These are phyloP conservation scores for Jacaranda copaia DNA, from an alignment of 257 asterid genomes.

Conservation along the genomic window DNA sequence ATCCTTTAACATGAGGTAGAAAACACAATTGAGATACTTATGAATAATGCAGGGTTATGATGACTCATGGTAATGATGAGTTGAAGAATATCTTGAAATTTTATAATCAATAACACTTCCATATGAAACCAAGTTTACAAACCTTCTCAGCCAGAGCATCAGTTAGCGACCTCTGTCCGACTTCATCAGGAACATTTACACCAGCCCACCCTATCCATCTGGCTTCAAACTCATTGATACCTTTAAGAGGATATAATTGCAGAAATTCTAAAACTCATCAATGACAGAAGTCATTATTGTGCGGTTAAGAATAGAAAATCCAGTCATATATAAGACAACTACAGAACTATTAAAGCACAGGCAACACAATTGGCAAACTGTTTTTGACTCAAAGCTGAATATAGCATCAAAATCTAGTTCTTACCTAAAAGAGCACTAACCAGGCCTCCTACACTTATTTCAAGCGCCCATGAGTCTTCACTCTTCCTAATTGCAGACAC, in stretches of 20 bases:
- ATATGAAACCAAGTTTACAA: slow-evolving; percentile 17
- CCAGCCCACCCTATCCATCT: slow-evolving; percentile 99
- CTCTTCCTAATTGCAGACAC: slow-evolving; percentile 82
- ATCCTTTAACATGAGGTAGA: not conserved
- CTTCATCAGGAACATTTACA: slow-evolving; percentile 88
- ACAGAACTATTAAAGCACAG: not conserved
- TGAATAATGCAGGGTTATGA: not conserved
- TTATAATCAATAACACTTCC: slow-evolving; percentile 22
- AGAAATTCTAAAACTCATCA: slow-evolving; percentile 10
- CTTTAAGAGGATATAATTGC: slow-evolving; percentile 48
- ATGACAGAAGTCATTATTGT: slow-evolving; percentile 11
- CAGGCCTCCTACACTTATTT: slow-evolving; percentile 85
- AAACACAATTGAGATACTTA: slow-evolving; percentile 14
- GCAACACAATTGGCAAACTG: slow-evolving; percentile 5
- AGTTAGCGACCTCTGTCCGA: slow-evolving; percentile 83
- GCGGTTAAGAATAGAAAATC: slow-evolving; percentile 22
- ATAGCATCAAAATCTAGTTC: slow-evolving; percentile 28
- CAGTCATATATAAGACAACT: not conserved
- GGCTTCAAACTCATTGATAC: slow-evolving; percentile 87
- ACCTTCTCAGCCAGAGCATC: slow-evolving; percentile 91
- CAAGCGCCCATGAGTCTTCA: slow-evolving; percentile 82
- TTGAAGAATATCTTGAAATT: slow-evolving; percentile 12
- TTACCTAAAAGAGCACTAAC: slow-evolving; percentile 90
- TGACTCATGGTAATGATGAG: not conserved
- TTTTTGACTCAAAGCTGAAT: not conserved